Conservation (phyloP, 2,329 filamentous ascomycete genomes). For the Sarocladium kiliense region DNA sequence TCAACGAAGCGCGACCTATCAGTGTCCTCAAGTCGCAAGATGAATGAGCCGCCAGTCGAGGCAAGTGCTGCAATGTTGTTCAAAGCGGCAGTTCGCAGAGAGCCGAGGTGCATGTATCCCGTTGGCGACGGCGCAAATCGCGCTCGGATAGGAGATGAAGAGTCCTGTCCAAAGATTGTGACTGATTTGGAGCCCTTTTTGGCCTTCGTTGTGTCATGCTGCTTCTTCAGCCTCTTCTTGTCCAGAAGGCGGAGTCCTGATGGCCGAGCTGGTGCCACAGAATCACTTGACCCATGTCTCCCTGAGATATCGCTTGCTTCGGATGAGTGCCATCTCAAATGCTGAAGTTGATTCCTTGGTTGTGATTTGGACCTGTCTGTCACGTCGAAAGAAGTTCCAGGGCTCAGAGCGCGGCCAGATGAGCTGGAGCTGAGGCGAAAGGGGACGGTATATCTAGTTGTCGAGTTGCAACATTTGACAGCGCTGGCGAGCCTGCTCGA, state of each 20-base stretch:
- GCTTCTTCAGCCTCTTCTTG: slow-evolving; percentile 16
- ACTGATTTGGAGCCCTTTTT: neutral
- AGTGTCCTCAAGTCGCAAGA: slow-evolving; percentile 91
- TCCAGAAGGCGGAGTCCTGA: slow-evolving; percentile 12
- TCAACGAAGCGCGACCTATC: slow-evolving; percentile 80
- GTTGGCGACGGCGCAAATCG: slow-evolving; percentile 96
- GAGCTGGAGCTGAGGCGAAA: neutral
- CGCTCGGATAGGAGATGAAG: slow-evolving; percentile 49
- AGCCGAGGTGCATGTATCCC: slow-evolving; percentile 87
- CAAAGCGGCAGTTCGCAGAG: slow-evolving; percentile 87
- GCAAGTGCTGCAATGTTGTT: slow-evolving; percentile 87
- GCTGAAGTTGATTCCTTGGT: too few relatives aligned
- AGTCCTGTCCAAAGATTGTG: slow-evolving; percentile 36
- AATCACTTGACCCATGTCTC: neutral
- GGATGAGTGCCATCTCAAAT: neutral
- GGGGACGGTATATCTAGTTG: neutral
- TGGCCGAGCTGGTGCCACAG: slow-evolving; percentile 12
- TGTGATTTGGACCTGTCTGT: too few relatives aligned
- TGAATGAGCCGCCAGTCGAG: slow-evolving; percentile 76
- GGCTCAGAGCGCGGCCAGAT: neutral
- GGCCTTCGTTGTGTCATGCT: neutral
- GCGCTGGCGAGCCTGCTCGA: neutral
- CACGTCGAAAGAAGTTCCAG: too few relatives aligned
- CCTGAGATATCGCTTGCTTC: neutral
- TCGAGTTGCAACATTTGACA: neutral